phyloP scores from a whole-genome alignment of 306 rosid species.

The Prunus davidiana region DNA sequence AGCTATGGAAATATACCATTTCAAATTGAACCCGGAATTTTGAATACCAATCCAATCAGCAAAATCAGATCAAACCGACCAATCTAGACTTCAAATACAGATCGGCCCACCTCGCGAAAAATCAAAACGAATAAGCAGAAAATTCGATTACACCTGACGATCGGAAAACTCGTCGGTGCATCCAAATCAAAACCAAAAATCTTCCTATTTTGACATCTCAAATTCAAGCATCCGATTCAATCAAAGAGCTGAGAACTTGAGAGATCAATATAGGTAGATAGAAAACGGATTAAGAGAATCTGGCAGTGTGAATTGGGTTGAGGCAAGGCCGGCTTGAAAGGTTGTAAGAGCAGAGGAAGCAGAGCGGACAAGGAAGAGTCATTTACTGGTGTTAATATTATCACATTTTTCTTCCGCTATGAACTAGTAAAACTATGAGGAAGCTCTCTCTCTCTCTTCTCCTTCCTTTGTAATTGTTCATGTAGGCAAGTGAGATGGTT shows the following conservation, averaged over 20 bases:
- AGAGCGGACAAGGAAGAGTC: conserved; percentile 39
- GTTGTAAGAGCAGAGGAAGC: conserved; percentile 29
- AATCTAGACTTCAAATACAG: conserved; percentile 31
- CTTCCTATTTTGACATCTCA: neutral
- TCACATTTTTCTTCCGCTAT: conserved; percentile 6
- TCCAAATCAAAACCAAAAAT: conserved; percentile 8
- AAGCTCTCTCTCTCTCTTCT: neutral
- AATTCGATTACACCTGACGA: conserved; percentile 27
- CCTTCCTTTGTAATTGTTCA: neutral
- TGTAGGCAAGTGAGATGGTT: neutral
- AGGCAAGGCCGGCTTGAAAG: conserved; percentile 25
- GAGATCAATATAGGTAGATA: neutral
- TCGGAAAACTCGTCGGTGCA: conserved; percentile 38
- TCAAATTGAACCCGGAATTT: conserved; percentile 39
- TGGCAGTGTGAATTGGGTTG: conserved; percentile 17
- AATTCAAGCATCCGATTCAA: conserved; percentile 22
- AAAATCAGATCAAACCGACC: conserved; percentile 44
- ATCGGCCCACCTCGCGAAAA: conserved; percentile 43
- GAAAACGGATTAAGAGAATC: neutral
- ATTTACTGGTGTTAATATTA: conserved; percentile 18
- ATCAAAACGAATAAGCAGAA: conserved; percentile 1
- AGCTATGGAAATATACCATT: conserved; percentile 90
- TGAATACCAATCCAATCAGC: conserved; percentile 31
- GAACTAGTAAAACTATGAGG: neutral
- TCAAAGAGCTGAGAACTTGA: conserved; percentile 7